Base-by-base conservation (phyloP, 352 stramenopile species). In the Phytophthora podocarpi region DNA sequence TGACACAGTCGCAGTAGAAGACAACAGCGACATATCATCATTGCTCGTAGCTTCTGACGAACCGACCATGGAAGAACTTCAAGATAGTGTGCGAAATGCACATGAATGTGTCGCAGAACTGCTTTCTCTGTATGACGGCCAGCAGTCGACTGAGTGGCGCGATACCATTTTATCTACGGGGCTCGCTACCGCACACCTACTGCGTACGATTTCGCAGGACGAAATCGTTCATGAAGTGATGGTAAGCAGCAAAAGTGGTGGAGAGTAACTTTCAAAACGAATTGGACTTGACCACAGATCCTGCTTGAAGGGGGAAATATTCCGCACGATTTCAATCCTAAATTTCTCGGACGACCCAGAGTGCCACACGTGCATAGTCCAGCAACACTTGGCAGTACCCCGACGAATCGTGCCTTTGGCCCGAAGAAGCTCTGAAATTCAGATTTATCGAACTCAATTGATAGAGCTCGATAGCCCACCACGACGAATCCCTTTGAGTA, bases 171-270 rank as follows among this genome's bases (percentile, higher is more conserved):
- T 52, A 26, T 52, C 27, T 6, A 67, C 49, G 16, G 47, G 52
- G 1, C 40, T 42, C 15, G n/a, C 30, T 5, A 66, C 41, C 26
- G 8, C 47, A 4, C 46, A 70, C 12, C 35, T 73, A 30, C 15
- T 73, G 20, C 59, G 37, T 23, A 27, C 48, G 13, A 52, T 73
- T 32, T 20, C 52, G 1, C 32, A 60, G 10, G 53, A 66, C 45
- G 54, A 55, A 27, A 36, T 21, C 21, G 16, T 16, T 40, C 41
- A 43, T n/a, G 30, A 42, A 45, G 2, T 49, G 41, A 10, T 36
- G 2, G 31, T 11, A 36, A 1, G 16, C 11, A 41, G 35, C 8
- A n/a, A n/a, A n/a, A n/a, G n/a, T n/a, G n/a, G n/a, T n/a, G n/a
- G n/a, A n/a, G n/a, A n/a, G n/a, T n/a, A n/a, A n/a, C n/a, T n/a